Evolutionary conservation across 768 basidiomycete species (phyloP), one percentile per base, ranked within the genome.

Genomic region (Cystofilobasidium capitatum): DNA sequence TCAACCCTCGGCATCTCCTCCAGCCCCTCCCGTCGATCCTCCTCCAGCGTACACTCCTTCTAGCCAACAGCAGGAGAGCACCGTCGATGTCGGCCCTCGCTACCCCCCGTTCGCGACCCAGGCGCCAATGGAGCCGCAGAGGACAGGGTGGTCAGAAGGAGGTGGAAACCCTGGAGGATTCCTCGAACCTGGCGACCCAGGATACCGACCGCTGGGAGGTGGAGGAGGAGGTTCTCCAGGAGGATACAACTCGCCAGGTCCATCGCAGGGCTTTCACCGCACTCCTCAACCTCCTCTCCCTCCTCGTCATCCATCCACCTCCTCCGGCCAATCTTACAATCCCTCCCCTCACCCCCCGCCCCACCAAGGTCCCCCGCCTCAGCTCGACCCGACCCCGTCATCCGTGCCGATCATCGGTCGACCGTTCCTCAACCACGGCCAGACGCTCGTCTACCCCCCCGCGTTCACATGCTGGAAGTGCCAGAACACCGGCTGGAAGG

Each of bases 41-140:
- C 64, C 64, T 4, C 64, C 64, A 40, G 64, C 64, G 5, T 65
- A 65, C 57, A 58, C 64, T 39, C 44, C 64, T 3, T 20, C 44
- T 20, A 26, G 36, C 12, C 36, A 54, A 16, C 51, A 39, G 26
- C 33, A 16, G 29, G 58, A 65, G 29, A 36, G n/a, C 42, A 60
- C 47, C 24, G 24, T 65, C 37, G 64, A 65, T 24, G 35, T 31
- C 26, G 64, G 64, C 3, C 64, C 64, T 2, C 36, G 33, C 7
- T 26, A 42, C 33, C 64, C 64, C 42, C 42, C 57, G 9, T 65
- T 58, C 40, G 57, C 58, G 22, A 22, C 44, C 31, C 14, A 36
- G 44, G 39, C 13, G n/a, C 47, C 44, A 29, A 35, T 58, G 37
- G 44, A 65, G 36, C 55, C 55, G 13, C 64, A 65, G 26, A 40